Conservation (phyloP, 108 stramenopile species). For the Pseudonitzschia pungens region DNA sequence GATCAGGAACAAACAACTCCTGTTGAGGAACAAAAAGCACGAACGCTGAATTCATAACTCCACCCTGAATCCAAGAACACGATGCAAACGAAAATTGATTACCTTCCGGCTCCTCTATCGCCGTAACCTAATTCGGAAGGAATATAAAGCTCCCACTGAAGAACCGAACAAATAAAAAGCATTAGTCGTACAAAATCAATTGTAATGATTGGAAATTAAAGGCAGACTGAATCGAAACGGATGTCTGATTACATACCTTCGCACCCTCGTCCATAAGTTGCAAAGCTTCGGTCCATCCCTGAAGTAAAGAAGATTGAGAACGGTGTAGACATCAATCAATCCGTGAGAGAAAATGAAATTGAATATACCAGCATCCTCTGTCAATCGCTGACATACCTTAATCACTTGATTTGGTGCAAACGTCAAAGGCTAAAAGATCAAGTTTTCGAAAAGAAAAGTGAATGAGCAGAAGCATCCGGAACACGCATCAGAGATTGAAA, state of each 20-base stretch:
- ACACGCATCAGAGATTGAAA: not conserved
- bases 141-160: conserved; percentile 92
- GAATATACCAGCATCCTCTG: not conserved
- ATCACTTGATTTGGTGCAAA: conserved; percentile 96
- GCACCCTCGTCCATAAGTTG: conserved; percentile 96
- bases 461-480: not conserved
- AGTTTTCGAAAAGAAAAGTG: not conserved
- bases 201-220: not conserved
- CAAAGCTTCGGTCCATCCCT: conserved; percentile 86
- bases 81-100: not conserved
- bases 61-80: no score
- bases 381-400: conserved; percentile 40
- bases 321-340: not conserved
- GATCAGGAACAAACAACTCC: conserved; percentile 5
- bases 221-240: not conserved
- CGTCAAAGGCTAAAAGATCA: conserved; percentile 68
- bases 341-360: not conserved
- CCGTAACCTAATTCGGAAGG: conserved; percentile 91
- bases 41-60: no score
- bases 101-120: conserved; percentile 66
- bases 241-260: conserved; percentile 34
- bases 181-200: not conserved
- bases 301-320: not conserved
- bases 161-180: not conserved
- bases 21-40: no score